phyloP scores from a whole-genome alignment of 306 rosid genomes.

The Bauhinia variegata region DNA sequence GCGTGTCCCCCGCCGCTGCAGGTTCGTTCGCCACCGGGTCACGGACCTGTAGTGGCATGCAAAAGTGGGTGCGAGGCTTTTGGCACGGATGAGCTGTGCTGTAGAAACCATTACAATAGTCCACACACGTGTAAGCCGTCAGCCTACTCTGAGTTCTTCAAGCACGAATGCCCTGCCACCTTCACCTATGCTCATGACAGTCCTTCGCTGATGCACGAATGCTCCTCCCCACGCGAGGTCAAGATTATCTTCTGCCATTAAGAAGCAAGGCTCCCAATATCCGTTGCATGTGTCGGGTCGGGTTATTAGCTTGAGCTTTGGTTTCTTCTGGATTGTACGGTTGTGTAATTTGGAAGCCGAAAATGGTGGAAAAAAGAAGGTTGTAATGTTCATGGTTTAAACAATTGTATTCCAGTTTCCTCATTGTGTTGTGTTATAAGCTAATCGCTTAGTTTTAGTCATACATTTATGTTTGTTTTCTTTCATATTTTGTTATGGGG shows the following conservation, averaged over 20 bases:
- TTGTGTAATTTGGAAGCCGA: too few species aligned
- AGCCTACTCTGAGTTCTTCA: slow-evolving; percentile 60
- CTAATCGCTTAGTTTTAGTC: too few species aligned
- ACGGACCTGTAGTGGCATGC: slow-evolving; percentile 68
- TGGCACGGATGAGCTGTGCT: slow-evolving; percentile 65
- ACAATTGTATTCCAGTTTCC: too few species aligned
- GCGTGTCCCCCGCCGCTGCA: slow-evolving; percentile 66
- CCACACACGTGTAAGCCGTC: slow-evolving; percentile 61
- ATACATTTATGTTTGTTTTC: too few species aligned
- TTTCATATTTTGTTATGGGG: too few species aligned
- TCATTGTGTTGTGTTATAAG: too few species aligned
- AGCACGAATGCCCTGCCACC: slow-evolving; percentile 74
- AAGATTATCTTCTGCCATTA: slow-evolving; percentile 91
- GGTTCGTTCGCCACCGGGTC: slow-evolving; percentile 45
- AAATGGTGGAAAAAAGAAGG: too few species aligned
- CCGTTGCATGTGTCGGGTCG: too few species aligned
- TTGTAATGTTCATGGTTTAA: too few species aligned
- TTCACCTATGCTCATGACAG: slow-evolving; percentile 73
- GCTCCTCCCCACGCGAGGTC: slow-evolving; percentile 88
- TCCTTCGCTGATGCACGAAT: slow-evolving; percentile 81
- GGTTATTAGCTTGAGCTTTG: too few species aligned
- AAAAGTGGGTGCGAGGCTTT: slow-evolving; percentile 94
- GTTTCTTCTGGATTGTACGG: too few species aligned
- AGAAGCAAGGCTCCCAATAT: too few species aligned
- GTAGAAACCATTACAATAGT: slow-evolving; percentile 69